These are phyloP conservation scores for Lactifluus volemus DNA, from an alignment of 768 basidiomycete genomes.

Conservation along the genomic window DNA sequence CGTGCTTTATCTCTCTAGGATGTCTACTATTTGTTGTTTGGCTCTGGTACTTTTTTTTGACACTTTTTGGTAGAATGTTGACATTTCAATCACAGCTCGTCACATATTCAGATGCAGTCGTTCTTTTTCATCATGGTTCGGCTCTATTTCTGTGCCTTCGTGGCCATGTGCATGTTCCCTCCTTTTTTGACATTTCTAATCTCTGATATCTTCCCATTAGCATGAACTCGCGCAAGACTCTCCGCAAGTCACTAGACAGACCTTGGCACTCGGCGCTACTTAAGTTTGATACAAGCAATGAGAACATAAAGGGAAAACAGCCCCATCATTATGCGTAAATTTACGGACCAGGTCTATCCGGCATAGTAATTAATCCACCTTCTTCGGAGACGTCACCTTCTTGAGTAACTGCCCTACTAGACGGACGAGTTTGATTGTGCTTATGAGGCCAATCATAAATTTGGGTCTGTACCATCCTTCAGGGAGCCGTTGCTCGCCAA, in stretches of 20 bases:
- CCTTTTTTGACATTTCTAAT: neutral
- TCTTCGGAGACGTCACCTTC: conserved; percentile 21
- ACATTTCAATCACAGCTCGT: neutral
- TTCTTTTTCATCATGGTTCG: neutral
- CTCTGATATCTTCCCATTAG: neutral
- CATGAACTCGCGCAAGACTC: neutral
- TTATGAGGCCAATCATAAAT: conserved; percentile 5
- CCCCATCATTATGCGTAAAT: neutral
- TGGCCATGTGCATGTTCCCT: neutral
- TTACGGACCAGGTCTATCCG: too few species aligned
- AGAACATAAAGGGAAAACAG: neutral
- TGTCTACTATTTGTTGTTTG: neutral
- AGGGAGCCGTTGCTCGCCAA: conserved; percentile 52
- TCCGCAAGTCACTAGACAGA: neutral
- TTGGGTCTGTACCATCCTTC: conserved; percentile 37
- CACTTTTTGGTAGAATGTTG: neutral
- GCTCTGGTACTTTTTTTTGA: neutral
- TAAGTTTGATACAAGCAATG: neutral
- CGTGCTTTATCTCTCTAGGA: neutral
- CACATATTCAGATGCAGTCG: neutral
- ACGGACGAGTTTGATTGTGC: conserved; percentile 1
- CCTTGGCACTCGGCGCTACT: neutral
- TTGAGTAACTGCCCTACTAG: conserved; percentile 19
- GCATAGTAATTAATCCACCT: conserved; percentile 10
- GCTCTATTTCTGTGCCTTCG: neutral